Evolutionary conservation across 371 early-diverging fungal species (phyloP), one percentile per base, ranked within the genome.

Genomic region (Syncephalastrum contaminatum): DNA sequence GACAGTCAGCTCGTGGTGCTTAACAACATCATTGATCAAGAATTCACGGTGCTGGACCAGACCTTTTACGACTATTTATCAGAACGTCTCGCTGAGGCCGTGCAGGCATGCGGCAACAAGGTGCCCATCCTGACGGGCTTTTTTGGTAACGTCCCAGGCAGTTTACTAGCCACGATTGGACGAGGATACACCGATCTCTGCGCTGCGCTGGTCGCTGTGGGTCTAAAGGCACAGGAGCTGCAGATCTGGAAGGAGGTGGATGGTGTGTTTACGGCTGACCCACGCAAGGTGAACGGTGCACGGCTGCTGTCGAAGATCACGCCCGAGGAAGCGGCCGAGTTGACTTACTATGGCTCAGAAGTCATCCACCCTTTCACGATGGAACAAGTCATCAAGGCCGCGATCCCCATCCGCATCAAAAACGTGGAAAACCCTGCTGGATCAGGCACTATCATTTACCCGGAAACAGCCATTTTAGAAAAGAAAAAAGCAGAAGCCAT

Each of bases 231-330:
- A 2, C 73, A 86, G 54, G 98, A 99, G 68, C 80, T 98, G 44
- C 98, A 98, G 67, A 92, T 99, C 15, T 98, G 98, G 98, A 99
- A 99, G 70, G 98, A 99, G 67, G 99, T 99, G 2, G 98, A 98
- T 65, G 99, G 99, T 36, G 96, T 99, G 44, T 99, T 95, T 65
- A 97, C 97, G 0, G 98, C 98, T 0, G 99, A 99, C 67, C 99
- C 99, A n/a, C 88, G 96, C 36, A 96, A 96, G 63, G 94, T 93
- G 13, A 80, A 84, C 21, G 72, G 72, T 4, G 99, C 99, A n/a
- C 80, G 90, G 10, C 76, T 96, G 39, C 80, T 99, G 40, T 80
- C 88, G n/a, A 83, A 84, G 53, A 96, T 99, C 59, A 89, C 94
- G n/a, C 98, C 98, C 4, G 98, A 98, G 63, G 99, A 99, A 67